Percentiles rank a stretch among this genome's conserved stretches.
Conservation (phyloP, 768 basidiomycete species). For the Dacryopinax primogenitus region DNA sequence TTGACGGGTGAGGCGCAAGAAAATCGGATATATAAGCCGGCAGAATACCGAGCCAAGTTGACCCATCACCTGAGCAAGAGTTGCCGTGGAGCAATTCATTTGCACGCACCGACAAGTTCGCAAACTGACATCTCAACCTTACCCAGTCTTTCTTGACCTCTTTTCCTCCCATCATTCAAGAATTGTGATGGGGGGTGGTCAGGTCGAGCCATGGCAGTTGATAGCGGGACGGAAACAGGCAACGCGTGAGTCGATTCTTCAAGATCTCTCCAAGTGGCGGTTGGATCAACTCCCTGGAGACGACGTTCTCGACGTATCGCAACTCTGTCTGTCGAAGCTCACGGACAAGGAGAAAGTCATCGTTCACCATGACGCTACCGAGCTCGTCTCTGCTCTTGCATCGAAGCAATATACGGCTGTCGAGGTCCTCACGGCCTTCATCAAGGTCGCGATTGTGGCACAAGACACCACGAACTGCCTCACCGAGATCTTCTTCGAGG, state of each 20-base stretch:
- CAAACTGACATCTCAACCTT: not conserved
- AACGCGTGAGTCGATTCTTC: conserved; percentile 10
- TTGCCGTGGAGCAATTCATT: not conserved
- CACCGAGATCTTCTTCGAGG: conserved; percentile 45
- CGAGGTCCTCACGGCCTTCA: conserved; percentile 29
- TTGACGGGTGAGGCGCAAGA: not conserved
- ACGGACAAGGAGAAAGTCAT: conserved; percentile 25
- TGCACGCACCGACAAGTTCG: not conserved
- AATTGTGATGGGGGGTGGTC: not conserved
- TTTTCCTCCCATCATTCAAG: not conserved
- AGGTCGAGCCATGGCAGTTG: not conserved
- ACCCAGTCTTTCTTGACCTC: not conserved
- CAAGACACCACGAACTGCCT: conserved; percentile 33
- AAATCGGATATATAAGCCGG: not conserved
- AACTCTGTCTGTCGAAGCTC: conserved; percentile 23
- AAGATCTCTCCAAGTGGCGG: conserved; percentile 11
- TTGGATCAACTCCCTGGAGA: conserved; percentile 5
- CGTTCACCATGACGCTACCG: conserved; percentile 30
- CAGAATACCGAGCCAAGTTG: not conserved
- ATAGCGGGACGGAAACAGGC: conserved; percentile 9
- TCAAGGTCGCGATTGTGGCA: conserved; percentile 28
- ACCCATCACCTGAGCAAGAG: not conserved
- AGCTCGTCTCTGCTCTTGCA: conserved; percentile 19
- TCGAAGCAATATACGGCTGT: conserved; percentile 26
- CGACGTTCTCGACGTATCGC: conserved; percentile 23